Evolutionary conservation across 2,329 filamentous ascomycete genomes (phyloP).

Genomic region (Trichophyton simii): DNA sequence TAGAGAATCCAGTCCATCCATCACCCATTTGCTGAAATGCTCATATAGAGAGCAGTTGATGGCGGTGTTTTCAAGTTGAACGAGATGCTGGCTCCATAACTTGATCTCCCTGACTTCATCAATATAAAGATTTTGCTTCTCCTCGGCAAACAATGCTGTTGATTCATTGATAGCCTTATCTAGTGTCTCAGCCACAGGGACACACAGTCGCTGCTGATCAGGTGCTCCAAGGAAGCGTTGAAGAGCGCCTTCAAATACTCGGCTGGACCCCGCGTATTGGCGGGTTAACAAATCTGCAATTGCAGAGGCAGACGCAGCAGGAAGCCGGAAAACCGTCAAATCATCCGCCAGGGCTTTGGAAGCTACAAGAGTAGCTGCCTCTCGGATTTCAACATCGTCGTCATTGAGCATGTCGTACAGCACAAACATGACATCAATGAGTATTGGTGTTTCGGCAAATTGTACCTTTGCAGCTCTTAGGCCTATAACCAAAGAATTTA

Average conservation of each 20-base stretch:
- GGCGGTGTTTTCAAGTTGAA: conserved; percentile 19
- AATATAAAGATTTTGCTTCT: conserved; percentile 89
- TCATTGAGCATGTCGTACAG: conserved; percentile 71
- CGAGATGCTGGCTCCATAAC: conserved; percentile 51
- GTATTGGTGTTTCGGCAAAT: conserved; percentile 18
- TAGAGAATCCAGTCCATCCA: conserved; percentile 22
- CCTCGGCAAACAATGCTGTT: conserved; percentile 59
- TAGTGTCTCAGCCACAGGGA: conserved; percentile 21
- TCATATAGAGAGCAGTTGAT: conserved; percentile 13
- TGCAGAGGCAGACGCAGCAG: conserved; percentile 37
- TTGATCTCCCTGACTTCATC: conserved; percentile 65
- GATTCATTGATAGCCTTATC: conserved; percentile 26
- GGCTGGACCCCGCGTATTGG: conserved; percentile 22
- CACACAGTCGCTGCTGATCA: conserved; percentile 15
- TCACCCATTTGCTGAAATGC: conserved; percentile 23
- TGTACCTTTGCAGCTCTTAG: conserved; percentile 21
- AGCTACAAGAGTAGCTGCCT: conserved; percentile 40
- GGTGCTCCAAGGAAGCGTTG: conserved; percentile 27
- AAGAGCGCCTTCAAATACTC: conserved; percentile 27
- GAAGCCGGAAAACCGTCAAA: conserved; percentile 22
- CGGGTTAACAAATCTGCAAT: conserved; percentile 26
- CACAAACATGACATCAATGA: conserved; percentile 49
- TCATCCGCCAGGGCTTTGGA: conserved; percentile 25
- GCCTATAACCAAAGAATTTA: conserved; percentile 31
- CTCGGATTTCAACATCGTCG: conserved; percentile 80